phyloP scores from a whole-genome alignment of 768 basidiomycete genomes.

The Termitomyces sp. region DNA sequence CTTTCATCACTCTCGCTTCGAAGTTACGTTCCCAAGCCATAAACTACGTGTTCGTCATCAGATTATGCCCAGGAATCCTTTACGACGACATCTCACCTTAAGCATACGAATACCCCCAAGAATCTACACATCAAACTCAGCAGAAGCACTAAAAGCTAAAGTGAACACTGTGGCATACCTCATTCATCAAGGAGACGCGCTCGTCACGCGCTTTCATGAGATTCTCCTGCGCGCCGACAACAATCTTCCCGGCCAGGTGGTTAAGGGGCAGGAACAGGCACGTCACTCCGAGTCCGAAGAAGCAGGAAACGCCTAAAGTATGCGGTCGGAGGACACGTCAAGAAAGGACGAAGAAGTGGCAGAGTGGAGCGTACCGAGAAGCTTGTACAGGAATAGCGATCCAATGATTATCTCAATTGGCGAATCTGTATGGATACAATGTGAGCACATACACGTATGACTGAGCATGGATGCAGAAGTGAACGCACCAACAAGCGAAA shows the following conservation, averaged over 20 bases:
- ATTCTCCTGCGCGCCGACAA: conserved; percentile 75
- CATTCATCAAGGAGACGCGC: conserved; percentile 89
- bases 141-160: not conserved
- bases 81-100: conserved; percentile 38
- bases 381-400: conserved; percentile 67
- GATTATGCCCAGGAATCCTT: not conserved
- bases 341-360: not conserved
- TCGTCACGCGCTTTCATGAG: conserved; percentile 92
- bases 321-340: not conserved
- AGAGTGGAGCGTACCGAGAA: conserved; percentile 55
- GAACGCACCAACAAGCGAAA: conserved; percentile 60
- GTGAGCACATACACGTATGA: not conserved
- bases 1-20: conserved; percentile 65
- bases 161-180: conserved; percentile 24
- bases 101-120: conserved; percentile 89
- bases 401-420: conserved; percentile 79
- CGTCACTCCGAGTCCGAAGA: conserved; percentile 75
- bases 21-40: conserved; percentile 95
- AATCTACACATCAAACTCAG: conserved; percentile 41
- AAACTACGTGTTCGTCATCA: conserved; percentile 44
- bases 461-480: not conserved
- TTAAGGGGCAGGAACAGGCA: conserved; percentile 74
- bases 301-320: conserved; percentile 56
- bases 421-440: conserved; percentile 43
- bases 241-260: conserved; percentile 78